Percentiles rank a stretch among this genome's conserved stretches.
phyloP scores from a whole-genome alignment of 345 rosid species.

The Syzygium jambos region DNA sequence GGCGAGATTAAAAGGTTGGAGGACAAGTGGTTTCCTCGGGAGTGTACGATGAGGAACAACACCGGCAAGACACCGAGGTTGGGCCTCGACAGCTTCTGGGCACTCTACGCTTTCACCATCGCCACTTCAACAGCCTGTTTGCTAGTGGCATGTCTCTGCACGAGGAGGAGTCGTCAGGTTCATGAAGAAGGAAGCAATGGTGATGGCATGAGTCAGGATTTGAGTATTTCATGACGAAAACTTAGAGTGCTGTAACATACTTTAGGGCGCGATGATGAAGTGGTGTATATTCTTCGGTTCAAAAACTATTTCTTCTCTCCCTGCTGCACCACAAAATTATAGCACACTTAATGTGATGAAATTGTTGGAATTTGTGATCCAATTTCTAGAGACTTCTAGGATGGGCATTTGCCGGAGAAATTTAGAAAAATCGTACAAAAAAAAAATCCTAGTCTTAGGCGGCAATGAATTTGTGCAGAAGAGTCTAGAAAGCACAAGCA shows the following conservation, averaged over 20 bases:
- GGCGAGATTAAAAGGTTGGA: conserved; percentile 13
- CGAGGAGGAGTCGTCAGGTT: not conserved
- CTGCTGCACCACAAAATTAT: not conserved
- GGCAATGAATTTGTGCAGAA: conserved; percentile 24
- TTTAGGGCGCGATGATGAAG: not conserved
- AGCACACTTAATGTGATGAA: not conserved
- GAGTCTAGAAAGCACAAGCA: no score
- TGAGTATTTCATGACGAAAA: not conserved
- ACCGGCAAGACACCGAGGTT: conserved; percentile 6
- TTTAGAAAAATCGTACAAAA: conserved; percentile 11
- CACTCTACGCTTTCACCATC: conserved; percentile 19
- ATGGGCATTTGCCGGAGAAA: no score
- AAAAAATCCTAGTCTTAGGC: no score
- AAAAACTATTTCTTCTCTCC: not conserved
- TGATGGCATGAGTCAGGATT: not conserved
- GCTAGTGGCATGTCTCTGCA: not conserved
- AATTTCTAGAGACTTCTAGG: no score
- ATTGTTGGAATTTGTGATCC: no score
- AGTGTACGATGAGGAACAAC: conserved; percentile 11
- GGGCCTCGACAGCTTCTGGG: conserved; percentile 32
- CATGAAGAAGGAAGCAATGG: not conserved
- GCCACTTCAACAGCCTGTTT: conserved; percentile 28
- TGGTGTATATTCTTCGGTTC: not conserved
- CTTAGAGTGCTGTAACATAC: not conserved
- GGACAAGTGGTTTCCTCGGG: conserved; percentile 21